Evolutionary conservation across 345 rosid species (phyloP).

Genomic region (Syzygium aromaticum): DNA sequence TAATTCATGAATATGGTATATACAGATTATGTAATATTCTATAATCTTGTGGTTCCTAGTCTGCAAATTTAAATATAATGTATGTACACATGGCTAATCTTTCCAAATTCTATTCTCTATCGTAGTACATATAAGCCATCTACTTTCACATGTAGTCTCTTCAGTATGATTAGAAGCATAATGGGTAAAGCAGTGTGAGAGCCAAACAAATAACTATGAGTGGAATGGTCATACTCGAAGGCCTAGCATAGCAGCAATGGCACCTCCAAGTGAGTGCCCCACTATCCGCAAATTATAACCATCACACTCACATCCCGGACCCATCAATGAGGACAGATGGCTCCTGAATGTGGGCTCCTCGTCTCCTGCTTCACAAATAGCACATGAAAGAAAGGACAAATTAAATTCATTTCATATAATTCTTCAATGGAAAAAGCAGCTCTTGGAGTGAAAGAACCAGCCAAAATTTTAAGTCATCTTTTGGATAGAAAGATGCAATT

Average conservation of each 20-base stretch:
- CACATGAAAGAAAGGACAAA: background rate
- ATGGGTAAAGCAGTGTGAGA: background rate
- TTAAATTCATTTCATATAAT: background rate
- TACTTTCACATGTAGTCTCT: background rate
- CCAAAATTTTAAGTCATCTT: background rate
- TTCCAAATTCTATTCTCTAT: background rate
- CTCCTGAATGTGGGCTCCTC: slow-evolving; percentile 38
- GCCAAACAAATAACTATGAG: background rate
- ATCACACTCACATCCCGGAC: slow-evolving; percentile 83
- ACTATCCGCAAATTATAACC: slow-evolving; percentile 66
- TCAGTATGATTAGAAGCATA: background rate
- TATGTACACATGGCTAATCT: background rate
- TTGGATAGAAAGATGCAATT: background rate
- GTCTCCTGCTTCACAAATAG: slow-evolving; percentile 5
- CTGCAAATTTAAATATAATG: background rate
- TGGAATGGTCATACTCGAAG: slow-evolving; percentile 46
- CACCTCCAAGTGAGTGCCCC: slow-evolving; percentile 94
- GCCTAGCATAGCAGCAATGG: slow-evolving; percentile 81
- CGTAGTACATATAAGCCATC: background rate
- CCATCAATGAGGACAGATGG: slow-evolving; percentile 70
- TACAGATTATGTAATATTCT: background rate
- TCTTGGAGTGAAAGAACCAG: background rate
- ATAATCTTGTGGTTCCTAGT: background rate
- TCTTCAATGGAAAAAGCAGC: background rate
- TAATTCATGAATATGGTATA: background rate